A percentile compares a stretch with the other conserved stretches of the same genome.
These are phyloP conservation scores for Yarrowia galli DNA, from an alignment of 1,139 yeast species.

Conservation along the genomic window DNA sequence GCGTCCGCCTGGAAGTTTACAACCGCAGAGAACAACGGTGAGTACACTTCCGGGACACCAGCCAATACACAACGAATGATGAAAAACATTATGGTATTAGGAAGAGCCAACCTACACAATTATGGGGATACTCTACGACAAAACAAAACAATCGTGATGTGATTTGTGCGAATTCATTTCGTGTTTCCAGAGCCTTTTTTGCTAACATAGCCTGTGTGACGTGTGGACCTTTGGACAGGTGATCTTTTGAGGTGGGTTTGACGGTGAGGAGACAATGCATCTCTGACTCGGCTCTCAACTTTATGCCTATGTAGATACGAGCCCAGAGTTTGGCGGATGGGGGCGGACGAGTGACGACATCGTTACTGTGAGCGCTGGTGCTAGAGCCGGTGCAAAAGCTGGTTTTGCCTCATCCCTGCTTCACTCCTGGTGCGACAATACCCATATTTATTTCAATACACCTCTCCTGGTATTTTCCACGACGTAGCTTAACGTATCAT, in stretches of 20 bases:
- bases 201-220: constrained; percentile 25
- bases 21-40: background rate
- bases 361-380: too few species aligned
- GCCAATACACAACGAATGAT: constrained; percentile 19
- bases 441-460: background rate
- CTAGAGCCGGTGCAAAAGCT: background rate
- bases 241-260: background rate
- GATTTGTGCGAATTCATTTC: background rate
- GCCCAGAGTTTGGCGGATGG: background rate
- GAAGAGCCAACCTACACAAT: constrained; percentile 37
- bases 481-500: too few species aligned
- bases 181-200: background rate
- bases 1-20: background rate
- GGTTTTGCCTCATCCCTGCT: too few species aligned
- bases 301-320: constrained; percentile 2
- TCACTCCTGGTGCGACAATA: too few species aligned
- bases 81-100: constrained; percentile 38
- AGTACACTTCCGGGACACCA: background rate
- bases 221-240: too few species aligned
- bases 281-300: constrained; percentile 31
- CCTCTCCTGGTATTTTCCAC: background rate
- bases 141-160: constrained; percentile 32
- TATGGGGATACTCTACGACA: constrained; percentile 36
- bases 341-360: too few species aligned
- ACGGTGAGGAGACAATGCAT: constrained; percentile 5